A percentile compares a stretch with the other conserved stretches of the same genome.
These are phyloP conservation scores for Phoma herbarum DNA, from an alignment of 2,329 filamentous ascomycete species.

Conservation along the genomic window DNA sequence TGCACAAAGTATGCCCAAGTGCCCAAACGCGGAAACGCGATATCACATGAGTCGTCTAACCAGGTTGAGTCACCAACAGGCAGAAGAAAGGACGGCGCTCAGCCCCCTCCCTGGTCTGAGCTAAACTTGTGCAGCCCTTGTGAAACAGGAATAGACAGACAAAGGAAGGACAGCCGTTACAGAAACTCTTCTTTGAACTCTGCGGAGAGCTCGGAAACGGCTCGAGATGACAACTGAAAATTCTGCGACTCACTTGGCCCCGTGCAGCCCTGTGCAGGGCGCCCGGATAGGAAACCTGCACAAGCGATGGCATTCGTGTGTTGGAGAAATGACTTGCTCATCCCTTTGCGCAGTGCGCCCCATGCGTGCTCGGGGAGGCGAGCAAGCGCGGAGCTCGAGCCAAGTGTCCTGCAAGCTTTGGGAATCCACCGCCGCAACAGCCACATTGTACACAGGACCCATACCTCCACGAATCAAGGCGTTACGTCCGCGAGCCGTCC, in stretches of 20 bases:
- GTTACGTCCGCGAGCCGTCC: constrained; percentile 27
- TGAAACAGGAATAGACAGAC: constrained; percentile 40
- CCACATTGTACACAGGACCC: constrained; percentile 38
- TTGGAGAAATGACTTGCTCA: constrained; percentile 25
- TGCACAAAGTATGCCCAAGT: constrained; percentile 31
- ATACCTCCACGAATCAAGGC: constrained; percentile 37
- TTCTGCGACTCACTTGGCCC: constrained; percentile 18
- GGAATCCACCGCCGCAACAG: constrained; percentile 33
- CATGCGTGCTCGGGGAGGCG: constrained; percentile 26
- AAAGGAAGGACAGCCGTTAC: constrained; percentile 31
- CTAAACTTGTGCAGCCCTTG: constrained; percentile 41
- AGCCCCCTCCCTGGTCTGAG: constrained; percentile 34
- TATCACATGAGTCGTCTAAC: constrained; percentile 48
- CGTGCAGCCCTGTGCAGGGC: constrained; percentile 20
- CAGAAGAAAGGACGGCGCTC: constrained; percentile 29
- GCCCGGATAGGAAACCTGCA: constrained; percentile 16
- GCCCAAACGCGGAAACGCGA: constrained; percentile 44
- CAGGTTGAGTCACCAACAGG: constrained; percentile 37
- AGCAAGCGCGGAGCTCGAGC: constrained; percentile 37
- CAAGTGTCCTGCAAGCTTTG: constrained; percentile 33
- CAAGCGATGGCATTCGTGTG: constrained; percentile 18
- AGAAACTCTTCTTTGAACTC: constrained; percentile 3
- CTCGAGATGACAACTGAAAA: constrained; percentile 16
- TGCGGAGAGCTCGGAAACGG: constrained; percentile 20
- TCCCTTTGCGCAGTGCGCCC: constrained; percentile 35